Percentiles rank a stretch among this genome's conserved stretches.
phyloP scores from a whole-genome alignment of 805 yeast genomes.

The Starmerella powellii region DNA sequence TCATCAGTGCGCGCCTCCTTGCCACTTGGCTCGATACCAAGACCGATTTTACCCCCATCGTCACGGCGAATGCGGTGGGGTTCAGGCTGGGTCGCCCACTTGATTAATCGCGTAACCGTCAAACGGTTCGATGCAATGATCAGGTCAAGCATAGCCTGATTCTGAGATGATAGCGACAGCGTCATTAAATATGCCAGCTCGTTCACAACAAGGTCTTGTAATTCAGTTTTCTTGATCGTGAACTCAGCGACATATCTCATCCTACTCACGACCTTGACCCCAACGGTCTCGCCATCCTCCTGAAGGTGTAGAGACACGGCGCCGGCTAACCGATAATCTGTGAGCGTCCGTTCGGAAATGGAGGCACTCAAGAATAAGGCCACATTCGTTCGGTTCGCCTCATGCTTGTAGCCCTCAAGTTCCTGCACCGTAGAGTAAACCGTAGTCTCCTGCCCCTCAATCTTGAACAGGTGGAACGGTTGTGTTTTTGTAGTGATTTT shows the following conservation, averaged over 20 bases:
- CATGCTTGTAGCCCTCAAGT: conserved; percentile 27
- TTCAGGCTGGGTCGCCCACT: conserved; percentile 23
- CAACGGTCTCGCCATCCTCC: conserved; percentile 26
- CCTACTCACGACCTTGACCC: conserved; percentile 20
- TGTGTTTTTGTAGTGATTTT: conserved; percentile 63
- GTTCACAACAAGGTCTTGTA: conserved; percentile 31
- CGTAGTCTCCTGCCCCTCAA: conserved; percentile 25
- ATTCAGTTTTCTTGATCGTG: conserved; percentile 27
- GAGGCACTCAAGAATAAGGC: conserved; percentile 51
- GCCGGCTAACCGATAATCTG: conserved; percentile 30
- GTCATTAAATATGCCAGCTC: conserved; percentile 33
- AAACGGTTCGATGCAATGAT: conserved; percentile 28
- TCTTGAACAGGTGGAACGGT: conserved; percentile 74
- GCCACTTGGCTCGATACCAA: background rate
- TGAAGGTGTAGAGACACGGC: conserved; percentile 38
- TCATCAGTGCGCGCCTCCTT: background rate
- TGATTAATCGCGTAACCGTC: conserved; percentile 19
- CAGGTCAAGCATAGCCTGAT: conserved; percentile 25
- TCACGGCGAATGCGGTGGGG: conserved; percentile 9
- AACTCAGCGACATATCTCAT: conserved; percentile 23
- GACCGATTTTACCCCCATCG: background rate
- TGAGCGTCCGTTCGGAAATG: conserved; percentile 26
- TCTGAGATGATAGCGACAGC: conserved; percentile 30
- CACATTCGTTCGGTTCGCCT: conserved; percentile 41
- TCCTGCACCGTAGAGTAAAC: conserved; percentile 32